Conservation (phyloP, 805 yeast species). For the Ogataea allantospora region DNA sequence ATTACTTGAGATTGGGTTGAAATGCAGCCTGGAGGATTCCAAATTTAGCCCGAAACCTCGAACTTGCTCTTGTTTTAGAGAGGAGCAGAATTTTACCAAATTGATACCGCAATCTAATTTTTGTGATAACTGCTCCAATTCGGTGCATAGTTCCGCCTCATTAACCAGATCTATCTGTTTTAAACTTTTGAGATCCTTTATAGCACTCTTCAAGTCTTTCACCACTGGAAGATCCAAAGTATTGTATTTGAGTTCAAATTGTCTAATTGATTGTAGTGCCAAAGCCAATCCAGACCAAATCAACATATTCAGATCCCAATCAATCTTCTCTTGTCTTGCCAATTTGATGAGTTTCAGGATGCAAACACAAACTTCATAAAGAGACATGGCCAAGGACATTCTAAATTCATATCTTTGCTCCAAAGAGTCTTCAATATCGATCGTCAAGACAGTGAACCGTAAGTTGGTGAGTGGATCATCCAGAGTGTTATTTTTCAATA, state of each 20-base stretch:
- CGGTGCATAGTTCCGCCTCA: not conserved
- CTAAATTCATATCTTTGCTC: slow-evolving; percentile 8
- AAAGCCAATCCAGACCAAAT: slow-evolving; percentile 4
- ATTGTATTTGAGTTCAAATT: slow-evolving; percentile 3
- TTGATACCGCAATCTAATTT: slow-evolving; percentile 6
- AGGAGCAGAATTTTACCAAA: not conserved
- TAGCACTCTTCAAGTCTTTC: slow-evolving; percentile 6
- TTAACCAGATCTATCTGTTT: not conserved
- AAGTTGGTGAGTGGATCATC: slow-evolving; percentile 13
- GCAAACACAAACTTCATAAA: slow-evolving; percentile 20
- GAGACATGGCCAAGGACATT: slow-evolving; percentile 15
- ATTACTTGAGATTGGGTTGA: not conserved
- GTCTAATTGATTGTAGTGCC: slow-evolving; percentile 6
- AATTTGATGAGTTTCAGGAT: slow-evolving; percentile 7
- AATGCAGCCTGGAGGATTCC: not conserved
- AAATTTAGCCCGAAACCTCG: slow-evolving; percentile 1
- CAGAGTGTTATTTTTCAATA: slow-evolving; percentile 11
- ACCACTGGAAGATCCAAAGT: not conserved
- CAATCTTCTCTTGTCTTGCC: slow-evolving; percentile 1
- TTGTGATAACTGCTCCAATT: slow-evolving; percentile 2
- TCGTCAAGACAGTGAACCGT: slow-evolving; percentile 13
- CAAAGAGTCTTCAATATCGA: slow-evolving; percentile 11
- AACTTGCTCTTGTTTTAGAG: not conserved
- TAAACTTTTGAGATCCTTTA: slow-evolving; percentile 5
- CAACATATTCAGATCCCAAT: slow-evolving; percentile 4